Base-by-base conservation (phyloP, 805 yeast species). In the Barnettozyma vustinii region DNA sequence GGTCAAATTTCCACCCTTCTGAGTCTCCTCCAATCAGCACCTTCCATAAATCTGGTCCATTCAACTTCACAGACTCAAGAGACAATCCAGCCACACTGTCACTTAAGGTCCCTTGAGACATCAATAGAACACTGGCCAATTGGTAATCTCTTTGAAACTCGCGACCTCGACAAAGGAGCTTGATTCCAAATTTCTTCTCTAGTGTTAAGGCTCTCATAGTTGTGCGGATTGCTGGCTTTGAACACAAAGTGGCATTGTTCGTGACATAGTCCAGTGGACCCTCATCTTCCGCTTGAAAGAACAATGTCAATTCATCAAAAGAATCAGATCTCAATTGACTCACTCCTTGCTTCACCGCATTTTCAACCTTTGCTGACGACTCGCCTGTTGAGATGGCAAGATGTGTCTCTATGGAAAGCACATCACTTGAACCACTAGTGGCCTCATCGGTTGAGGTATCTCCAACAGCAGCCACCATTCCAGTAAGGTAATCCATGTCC, bases 261-360 rank as follows among this genome's bases (percentile, higher is more conserved):
- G 41, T 39, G 21, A 39, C 41, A 39, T 39, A 39, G 27, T 39
- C 41, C n/a, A 39, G 10, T 39, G 41, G 27, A 20, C 41, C 27
- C 12, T 39, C 41, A 15, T 39, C 27, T n/a, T 23, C 41, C 2
- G 41, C 21, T 15, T 30, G 30, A 39, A 39, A 7, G 12, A 9
- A 39, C 27, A 39, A 30, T 15, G 12, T 21, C 41, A 39, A 9
- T 39, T 39, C 27, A 23, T 39, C 41, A 12, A 39, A 2, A 21
- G 18, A 39, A 13, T 39, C 41, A 39, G 12, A 5, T 20, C 27
- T 20, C 9, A 19, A 8, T 7, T 20, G 4, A 21, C 18, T 7
- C 13, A 15, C 27, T 13, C 18, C 8, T 13, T 39, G 41, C 27
- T 6, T 23, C 16, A 23, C 27, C 2, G 4, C 41, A 21, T 23